phyloP scores from a whole-genome alignment of 169 alveolate species.

The Plasmodium cynomolgi region DNA sequence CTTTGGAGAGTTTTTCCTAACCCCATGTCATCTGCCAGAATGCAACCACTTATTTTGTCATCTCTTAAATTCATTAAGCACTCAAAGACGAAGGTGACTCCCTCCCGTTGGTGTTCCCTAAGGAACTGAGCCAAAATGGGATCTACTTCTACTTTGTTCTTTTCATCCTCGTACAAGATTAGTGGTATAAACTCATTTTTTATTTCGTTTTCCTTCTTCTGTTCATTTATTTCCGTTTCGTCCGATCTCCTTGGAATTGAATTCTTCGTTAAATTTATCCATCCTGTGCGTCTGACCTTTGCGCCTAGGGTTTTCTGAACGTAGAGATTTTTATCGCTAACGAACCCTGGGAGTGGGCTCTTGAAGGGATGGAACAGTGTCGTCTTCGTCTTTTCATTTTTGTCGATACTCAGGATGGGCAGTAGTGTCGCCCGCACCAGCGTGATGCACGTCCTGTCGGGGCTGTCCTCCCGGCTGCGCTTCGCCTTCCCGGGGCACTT shows the following conservation, averaged over 20 bases:
- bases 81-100: constrained; percentile 92
- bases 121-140: constrained; percentile 80
- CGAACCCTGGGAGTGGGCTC: constrained; percentile 67
- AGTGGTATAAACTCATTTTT: constrained; percentile 27
- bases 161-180: constrained; percentile 48
- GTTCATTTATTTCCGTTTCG: constrained; percentile 18
- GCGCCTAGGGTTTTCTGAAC: constrained; percentile 43
- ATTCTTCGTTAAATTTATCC: constrained; percentile 42
- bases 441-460: constrained; percentile 45
- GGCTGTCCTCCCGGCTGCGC: constrained; percentile 13
- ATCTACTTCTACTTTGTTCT: constrained; percentile 77
- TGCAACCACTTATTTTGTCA: constrained; percentile 91
- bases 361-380: constrained; percentile 57
- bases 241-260: constrained; percentile 53
- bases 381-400: constrained; percentile 67
- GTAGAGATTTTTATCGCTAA: constrained; percentile 30
- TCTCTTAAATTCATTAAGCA: constrained; percentile 93
- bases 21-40: constrained; percentile 95
- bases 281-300: constrained; percentile 52
- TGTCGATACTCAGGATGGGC: constrained; percentile 56
- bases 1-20: constrained; percentile 93
- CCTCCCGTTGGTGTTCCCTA: constrained; percentile 91
- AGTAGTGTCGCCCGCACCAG: constrained; percentile 59
- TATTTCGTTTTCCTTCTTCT: neutral
- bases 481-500: constrained; percentile 12